phyloP scores from a whole-genome alignment of 352 stramenopile species.

The Globisporangium megalacanthum region DNA sequence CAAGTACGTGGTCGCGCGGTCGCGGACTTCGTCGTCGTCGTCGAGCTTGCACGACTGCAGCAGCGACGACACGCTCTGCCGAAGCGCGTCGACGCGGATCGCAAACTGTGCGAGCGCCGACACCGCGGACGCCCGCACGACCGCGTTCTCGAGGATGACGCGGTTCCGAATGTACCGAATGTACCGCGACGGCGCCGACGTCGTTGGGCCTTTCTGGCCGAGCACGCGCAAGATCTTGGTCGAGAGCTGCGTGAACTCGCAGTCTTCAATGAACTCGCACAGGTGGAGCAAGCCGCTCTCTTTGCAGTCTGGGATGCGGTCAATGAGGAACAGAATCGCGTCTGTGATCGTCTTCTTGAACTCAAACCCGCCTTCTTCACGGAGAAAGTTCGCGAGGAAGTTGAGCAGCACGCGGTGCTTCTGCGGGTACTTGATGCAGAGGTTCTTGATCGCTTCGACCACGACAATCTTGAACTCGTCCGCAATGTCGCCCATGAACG shows the following conservation, averaged over 20 bases:
- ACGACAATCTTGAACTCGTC: conserved; percentile 99
- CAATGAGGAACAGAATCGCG: conserved; percentile 96
- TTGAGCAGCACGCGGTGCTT: conserved; percentile 97
- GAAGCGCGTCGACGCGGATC: conserved; percentile 89
- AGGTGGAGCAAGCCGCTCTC: conserved; percentile 96
- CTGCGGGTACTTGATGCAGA: conserved; percentile 97
- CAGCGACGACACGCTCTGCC: conserved; percentile 91
- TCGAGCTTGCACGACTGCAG: conserved; percentile 95
- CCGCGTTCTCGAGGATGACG: conserved; percentile 98
- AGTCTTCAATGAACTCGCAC: conserved; percentile 99
- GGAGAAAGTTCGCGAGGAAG: conserved; percentile 98
- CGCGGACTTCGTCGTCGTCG: conserved; percentile 97
- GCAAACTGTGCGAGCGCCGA: conserved; percentile 96
- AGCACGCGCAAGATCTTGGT: conserved; percentile 96
- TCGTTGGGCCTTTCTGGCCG: conserved; percentile 92
- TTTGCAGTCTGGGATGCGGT: conserved; percentile 96
- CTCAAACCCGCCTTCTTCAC: conserved; percentile 95
- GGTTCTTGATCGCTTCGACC: conserved; percentile 94
- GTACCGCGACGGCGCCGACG: conserved; percentile 93
- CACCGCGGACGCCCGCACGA: conserved; percentile 95
- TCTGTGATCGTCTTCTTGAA: conserved; percentile 99
- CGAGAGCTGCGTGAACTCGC: conserved; percentile 85
- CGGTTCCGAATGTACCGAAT: conserved; percentile 99
- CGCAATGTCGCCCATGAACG: conserved; percentile 98
- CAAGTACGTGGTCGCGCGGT: conserved; percentile 89